These are phyloP conservation scores for Dittrichia graveolens DNA, from an alignment of 129 eudicot species.

Conservation along the genomic window DNA sequence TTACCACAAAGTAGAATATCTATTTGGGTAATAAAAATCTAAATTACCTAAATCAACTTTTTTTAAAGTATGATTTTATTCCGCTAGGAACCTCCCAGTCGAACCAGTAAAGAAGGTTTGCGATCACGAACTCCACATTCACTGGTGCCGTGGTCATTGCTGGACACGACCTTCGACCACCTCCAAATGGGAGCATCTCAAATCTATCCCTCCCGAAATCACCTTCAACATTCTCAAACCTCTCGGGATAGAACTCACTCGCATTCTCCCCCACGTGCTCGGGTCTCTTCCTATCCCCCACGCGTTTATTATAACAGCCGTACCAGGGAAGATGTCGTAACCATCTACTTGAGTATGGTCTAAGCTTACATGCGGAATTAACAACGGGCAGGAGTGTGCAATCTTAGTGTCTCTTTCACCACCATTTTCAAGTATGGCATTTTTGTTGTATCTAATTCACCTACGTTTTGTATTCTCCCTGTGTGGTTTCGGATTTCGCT, in stretches of 20 bases:
- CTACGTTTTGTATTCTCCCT: neutral
- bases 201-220: constrained; percentile 19
- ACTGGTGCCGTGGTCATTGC: constrained; percentile 8
- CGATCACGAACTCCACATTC: constrained; percentile 13
- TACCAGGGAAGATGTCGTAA: constrained; percentile 9
- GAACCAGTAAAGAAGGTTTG: constrained; percentile 35
- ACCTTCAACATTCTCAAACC: constrained; percentile 26
- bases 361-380: constrained; percentile 39
- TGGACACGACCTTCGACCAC: constrained; percentile 26
- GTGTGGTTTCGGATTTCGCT: constrained; percentile 27
- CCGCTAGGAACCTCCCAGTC: constrained; percentile 22
- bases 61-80: no score
- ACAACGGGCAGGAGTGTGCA: constrained; percentile 42
- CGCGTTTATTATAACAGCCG: constrained; percentile 13
- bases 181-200: constrained; percentile 34
- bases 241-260: constrained; percentile 25
- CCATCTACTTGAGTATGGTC: constrained; percentile 11
- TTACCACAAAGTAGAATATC: no score
- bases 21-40: no score
- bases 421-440: constrained; percentile 43
- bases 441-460: constrained; percentile 36
- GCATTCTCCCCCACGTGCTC: constrained; percentile 22
- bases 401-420: constrained; percentile 42
- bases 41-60: no score
- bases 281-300: constrained; percentile 36